These are phyloP conservation scores for Chalaropsis thielavioides DNA, from an alignment of 2,329 filamentous ascomycete species.

Conservation along the genomic window DNA sequence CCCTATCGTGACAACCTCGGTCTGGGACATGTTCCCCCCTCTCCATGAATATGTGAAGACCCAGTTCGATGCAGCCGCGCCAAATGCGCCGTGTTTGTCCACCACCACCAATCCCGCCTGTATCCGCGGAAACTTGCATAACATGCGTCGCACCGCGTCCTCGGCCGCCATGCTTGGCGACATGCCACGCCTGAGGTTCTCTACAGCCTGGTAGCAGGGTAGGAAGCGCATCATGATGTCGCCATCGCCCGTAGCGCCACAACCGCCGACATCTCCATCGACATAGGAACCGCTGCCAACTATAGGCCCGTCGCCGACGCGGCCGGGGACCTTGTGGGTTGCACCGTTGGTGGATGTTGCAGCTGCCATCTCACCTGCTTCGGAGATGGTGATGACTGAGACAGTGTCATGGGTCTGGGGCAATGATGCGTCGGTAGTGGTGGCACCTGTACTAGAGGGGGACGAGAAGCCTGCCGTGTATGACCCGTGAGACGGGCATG, in stretches of 20 bases:
- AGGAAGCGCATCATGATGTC: conserved; percentile 44
- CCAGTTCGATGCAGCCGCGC: conserved; percentile 39
- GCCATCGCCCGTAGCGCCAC: conserved; percentile 42
- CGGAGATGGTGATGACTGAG: conserved; percentile 35
- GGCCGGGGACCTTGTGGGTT: conserved; percentile 38
- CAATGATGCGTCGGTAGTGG: conserved; percentile 36
- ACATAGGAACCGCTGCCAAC: conserved; percentile 41
- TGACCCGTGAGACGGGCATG: conserved; percentile 32
- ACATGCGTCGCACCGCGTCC: conserved; percentile 36
- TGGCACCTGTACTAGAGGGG: conserved; percentile 33
- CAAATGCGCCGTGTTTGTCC: conserved; percentile 34
- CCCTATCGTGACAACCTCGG: conserved; percentile 31
- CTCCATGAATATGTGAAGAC: conserved; percentile 39
- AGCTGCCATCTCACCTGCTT: conserved; percentile 34
- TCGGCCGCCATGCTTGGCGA: conserved; percentile 34
- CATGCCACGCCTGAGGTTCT: conserved; percentile 37
- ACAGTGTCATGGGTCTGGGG: conserved; percentile 38
- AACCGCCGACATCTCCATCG: conserved; percentile 38
- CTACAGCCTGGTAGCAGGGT: conserved; percentile 43
- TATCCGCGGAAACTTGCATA: conserved; percentile 32
- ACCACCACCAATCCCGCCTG: conserved; percentile 38
- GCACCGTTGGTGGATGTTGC: conserved; percentile 43
- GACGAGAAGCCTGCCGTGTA: conserved; percentile 27
- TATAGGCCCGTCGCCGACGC: conserved; percentile 42
- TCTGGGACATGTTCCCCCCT: conserved; percentile 32